phyloP scores from a whole-genome alignment of 1,284 basidiomycete genomes.

The Trametes versicolor region DNA sequence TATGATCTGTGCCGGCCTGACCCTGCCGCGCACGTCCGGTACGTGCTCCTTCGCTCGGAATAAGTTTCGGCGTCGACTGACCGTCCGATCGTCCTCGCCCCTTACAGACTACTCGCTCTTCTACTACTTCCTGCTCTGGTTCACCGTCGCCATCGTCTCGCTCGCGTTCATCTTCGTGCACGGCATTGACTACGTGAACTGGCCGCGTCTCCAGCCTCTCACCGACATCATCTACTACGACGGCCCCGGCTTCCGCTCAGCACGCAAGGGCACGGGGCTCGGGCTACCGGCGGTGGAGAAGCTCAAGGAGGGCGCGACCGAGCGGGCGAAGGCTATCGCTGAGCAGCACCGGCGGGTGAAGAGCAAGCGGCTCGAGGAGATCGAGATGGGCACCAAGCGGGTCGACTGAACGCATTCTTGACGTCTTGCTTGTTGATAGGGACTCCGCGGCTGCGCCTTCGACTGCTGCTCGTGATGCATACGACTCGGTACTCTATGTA shows the following conservation, averaged over 20 bases:
- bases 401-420: constrained; percentile 59
- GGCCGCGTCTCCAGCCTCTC: constrained; percentile 91
- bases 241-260: constrained; percentile 87
- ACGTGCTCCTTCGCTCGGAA: constrained; percentile 43
- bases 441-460: constrained; percentile 13
- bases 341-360: constrained; percentile 51
- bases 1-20: constrained; percentile 87
- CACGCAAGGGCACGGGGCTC: constrained; percentile 80
- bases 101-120: constrained; percentile 77
- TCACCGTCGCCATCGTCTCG: constrained; percentile 68
- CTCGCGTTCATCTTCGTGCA: constrained; percentile 80
- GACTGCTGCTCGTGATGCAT: constrained; percentile 6
- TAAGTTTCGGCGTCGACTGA: constrained; percentile 46
- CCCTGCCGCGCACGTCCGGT: constrained; percentile 88
- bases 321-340: constrained; percentile 47
- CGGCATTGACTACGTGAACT: constrained; percentile 90
- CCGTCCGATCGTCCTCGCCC: constrained; percentile 49
- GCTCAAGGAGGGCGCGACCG: constrained; percentile 45
- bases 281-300: constrained; percentile 49
- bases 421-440: constrained; percentile 1
- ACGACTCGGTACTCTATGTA: constrained; percentile 31
- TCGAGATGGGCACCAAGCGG: constrained; percentile 70
- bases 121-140: constrained; percentile 86
- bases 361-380: constrained; percentile 57
- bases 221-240: constrained; percentile 88